Conservation (phyloP, 2,329 filamentous ascomycete genomes). For the Fusarium sp. region DNA sequence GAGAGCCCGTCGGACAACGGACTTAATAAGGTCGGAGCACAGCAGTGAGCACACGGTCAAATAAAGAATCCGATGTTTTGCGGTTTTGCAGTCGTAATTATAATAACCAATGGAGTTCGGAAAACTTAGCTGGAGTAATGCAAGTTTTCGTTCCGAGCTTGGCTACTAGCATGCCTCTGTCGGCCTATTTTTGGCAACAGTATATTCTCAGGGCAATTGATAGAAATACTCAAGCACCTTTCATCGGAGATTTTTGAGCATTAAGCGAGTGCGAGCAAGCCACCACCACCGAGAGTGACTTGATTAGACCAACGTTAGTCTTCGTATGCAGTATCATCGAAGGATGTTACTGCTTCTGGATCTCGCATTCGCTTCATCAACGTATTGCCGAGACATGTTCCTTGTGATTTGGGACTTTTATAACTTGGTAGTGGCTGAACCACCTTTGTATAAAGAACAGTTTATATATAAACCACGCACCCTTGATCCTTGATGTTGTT, state of each 20-base stretch:
- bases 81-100: background rate
- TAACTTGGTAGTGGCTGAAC: background rate
- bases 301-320: background rate
- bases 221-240: background rate
- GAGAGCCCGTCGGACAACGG: background rate
- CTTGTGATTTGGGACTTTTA: background rate
- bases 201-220: background rate
- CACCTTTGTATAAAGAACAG: background rate
- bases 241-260: background rate
- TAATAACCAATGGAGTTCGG: background rate
- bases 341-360: background rate
- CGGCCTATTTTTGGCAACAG: background rate
- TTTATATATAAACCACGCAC: background rate
- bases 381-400: background rate
- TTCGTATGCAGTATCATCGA: background rate
- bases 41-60: background rate
- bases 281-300: background rate
- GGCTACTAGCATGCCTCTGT: background rate
- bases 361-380: constrained; percentile 20
- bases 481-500: background rate
- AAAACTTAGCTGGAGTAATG: background rate
- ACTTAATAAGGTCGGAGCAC: background rate
- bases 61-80: background rate
- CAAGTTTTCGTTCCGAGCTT: background rate
- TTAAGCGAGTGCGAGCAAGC: constrained; percentile 31